phyloP scores from a whole-genome alignment of 306 rosid species.

The Begonia masoniana region DNA sequence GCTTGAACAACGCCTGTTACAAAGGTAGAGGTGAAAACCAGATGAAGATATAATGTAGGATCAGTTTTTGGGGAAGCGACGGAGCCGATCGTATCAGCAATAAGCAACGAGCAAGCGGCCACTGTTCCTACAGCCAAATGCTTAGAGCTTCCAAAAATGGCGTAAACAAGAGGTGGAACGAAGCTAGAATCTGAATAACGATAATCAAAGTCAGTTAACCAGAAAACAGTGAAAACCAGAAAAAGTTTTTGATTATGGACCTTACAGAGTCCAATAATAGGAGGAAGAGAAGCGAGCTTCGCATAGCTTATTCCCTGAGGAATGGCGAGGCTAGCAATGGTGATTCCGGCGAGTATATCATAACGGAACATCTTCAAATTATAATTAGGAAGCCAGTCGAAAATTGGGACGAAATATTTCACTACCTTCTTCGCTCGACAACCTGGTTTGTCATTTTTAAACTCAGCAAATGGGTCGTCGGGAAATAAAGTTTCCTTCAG shows the following conservation, averaged over 20 bases:
- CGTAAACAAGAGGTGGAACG: conserved; percentile 65
- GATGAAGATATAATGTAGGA: conserved; percentile 37
- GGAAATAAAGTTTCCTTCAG: conserved; percentile 12
- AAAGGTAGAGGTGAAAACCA: conserved; percentile 54
- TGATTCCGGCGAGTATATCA: conserved; percentile 69
- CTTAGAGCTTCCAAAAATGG: conserved; percentile 68
- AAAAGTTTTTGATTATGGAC: neutral
- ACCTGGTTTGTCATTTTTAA: conserved; percentile 9
- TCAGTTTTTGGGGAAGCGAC: conserved; percentile 23
- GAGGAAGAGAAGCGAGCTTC: conserved; percentile 54
- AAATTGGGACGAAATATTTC: conserved; percentile 52
- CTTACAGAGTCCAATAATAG: conserved; percentile 76
- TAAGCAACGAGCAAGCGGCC: conserved; percentile 66
- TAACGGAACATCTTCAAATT: conserved; percentile 14
- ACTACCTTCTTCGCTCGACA: conserved; percentile 20
- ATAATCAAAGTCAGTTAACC: neutral
- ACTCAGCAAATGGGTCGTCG: conserved; percentile 47
- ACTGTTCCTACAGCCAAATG: conserved; percentile 83
- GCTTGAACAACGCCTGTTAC: conserved; percentile 54
- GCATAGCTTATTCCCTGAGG: conserved; percentile 95
- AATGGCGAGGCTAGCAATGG: conserved; percentile 83
- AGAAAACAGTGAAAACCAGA: neutral
- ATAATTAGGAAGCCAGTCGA: conserved; percentile 60
- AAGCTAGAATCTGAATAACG: conserved; percentile 51
- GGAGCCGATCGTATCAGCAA: conserved; percentile 20